These are phyloP conservation scores for Podaxis sp. DNA, from an alignment of 768 basidiomycete genomes.

Conservation along the genomic window DNA sequence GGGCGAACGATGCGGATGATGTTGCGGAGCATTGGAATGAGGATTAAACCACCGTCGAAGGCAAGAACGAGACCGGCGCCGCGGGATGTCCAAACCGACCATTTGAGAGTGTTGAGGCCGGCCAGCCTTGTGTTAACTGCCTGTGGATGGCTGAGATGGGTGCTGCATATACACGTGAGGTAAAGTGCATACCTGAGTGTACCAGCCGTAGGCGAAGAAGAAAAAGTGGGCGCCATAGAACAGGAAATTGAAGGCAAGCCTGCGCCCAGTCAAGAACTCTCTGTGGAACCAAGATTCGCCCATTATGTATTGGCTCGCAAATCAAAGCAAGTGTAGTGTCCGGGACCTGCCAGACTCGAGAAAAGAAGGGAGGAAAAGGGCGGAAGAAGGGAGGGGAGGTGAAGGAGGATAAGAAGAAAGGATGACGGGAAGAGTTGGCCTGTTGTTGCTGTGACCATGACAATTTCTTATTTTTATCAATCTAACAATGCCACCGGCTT, in stretches of 20 bases:
- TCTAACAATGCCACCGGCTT: not conserved
- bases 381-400: slow-evolving; percentile 20
- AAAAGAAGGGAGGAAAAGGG: slow-evolving; percentile 15
- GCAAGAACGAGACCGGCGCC: slow-evolving; percentile 91
- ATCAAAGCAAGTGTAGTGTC: slow-evolving; percentile 19
- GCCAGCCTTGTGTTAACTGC: slow-evolving; percentile 56
- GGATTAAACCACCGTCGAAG: slow-evolving; percentile 79
- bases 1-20: slow-evolving; percentile 82
- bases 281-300: slow-evolving; percentile 67
- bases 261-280: slow-evolving; percentile 60
- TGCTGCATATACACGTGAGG: not conserved
- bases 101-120: slow-evolving; percentile 74
- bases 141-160: slow-evolving; percentile 29
- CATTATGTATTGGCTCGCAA: slow-evolving; percentile 32
- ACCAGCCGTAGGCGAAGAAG: slow-evolving; percentile 87
- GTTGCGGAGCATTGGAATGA: slow-evolving; percentile 88
- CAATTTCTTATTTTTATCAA: slow-evolving; percentile 16
- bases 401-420: slow-evolving; percentile 20
- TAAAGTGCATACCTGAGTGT: slow-evolving; percentile 57
- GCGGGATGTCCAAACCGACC: slow-evolving; percentile 86
- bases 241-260: slow-evolving; percentile 68
- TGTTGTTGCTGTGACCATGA: slow-evolving; percentile 19
- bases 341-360: slow-evolving; percentile 50
- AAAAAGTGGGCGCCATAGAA: slow-evolving; percentile 77
- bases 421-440: slow-evolving; percentile 14